Percentiles rank a stretch among this genome's conserved stretches.
Conservation (phyloP, 1,284 basidiomycete species). For the Vanrija humicola region DNA sequence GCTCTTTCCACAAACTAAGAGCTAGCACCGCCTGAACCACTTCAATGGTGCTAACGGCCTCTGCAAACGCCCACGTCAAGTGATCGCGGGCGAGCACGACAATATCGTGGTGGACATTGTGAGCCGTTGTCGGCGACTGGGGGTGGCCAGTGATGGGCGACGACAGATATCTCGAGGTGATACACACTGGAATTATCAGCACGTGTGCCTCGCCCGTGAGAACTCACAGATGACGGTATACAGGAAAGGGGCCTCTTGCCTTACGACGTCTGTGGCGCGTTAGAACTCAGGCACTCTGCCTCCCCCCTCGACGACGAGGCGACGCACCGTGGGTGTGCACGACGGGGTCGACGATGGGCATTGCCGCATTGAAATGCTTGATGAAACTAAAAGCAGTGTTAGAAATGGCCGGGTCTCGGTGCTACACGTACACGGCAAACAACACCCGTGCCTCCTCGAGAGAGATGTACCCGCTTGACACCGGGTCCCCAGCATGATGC, state of each 20-base stretch:
- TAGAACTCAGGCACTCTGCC: neutral
- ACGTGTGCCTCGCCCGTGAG: neutral
- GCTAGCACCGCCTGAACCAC: slow-evolving; percentile 31
- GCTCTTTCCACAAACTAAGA: slow-evolving; percentile 35
- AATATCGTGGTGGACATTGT: slow-evolving; percentile 32
- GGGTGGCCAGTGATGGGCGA: slow-evolving; percentile 4
- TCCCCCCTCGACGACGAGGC: neutral
- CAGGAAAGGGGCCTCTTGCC: slow-evolving; percentile 29
- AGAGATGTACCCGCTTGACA: slow-evolving; percentile 25
- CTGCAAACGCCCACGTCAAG: slow-evolving; percentile 33
- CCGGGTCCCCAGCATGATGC: slow-evolving; percentile 19
- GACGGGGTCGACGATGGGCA: slow-evolving; percentile 28
- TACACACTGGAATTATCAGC: slow-evolving; percentile 18
- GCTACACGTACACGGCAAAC: slow-evolving; percentile 27
- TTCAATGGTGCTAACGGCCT: slow-evolving; percentile 27
- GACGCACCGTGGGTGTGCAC: slow-evolving; percentile 23
- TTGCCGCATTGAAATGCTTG: slow-evolving; percentile 24
- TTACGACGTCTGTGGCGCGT: slow-evolving; percentile 22
- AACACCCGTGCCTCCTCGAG: slow-evolving; percentile 27
- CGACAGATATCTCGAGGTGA: slow-evolving; percentile 29
- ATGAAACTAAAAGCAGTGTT: slow-evolving; percentile 21
- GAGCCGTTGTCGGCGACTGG: slow-evolving; percentile 12
- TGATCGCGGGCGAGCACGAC: slow-evolving; percentile 32
- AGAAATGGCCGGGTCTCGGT: neutral
- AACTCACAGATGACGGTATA: slow-evolving; percentile 33